These are phyloP conservation scores for Penicillium malachiteum DNA, from an alignment of 495 filamentous ascomycete genomes.

Conservation along the genomic window DNA sequence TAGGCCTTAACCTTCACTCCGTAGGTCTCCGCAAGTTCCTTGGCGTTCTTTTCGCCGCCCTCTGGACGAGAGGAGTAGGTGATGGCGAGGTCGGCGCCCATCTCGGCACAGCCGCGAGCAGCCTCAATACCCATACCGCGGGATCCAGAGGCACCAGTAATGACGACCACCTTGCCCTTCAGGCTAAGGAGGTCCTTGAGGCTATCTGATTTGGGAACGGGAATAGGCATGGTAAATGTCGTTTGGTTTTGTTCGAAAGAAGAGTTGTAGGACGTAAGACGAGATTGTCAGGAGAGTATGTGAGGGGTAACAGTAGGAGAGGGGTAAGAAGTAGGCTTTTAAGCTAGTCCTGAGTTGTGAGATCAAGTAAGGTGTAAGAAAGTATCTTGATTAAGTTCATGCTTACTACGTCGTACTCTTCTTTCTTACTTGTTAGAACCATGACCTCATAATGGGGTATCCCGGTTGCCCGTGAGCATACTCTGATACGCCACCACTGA, in stretches of 20 bases:
- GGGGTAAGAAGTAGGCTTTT: neutral
- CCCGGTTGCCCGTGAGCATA: neutral
- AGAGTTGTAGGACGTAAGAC: neutral
- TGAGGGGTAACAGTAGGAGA: neutral
- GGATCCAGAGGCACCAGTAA: constrained; percentile 69
- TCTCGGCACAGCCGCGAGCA: constrained; percentile 68
- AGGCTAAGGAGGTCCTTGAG: constrained; percentile 67
- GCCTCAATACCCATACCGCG: constrained; percentile 73
- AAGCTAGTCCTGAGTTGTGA: neutral
- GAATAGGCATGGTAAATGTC: constrained; percentile 48
- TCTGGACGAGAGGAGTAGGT: constrained; percentile 62
- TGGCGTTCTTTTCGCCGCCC: constrained; percentile 64
- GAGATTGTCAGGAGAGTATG: neutral
- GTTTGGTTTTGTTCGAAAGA: neutral
- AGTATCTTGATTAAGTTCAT: constrained; percentile 2
- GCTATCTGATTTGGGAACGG: constrained; percentile 54
- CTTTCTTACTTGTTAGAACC: neutral
- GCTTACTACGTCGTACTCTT: neutral
- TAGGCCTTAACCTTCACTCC: constrained; percentile 68
- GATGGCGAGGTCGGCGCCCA: constrained; percentile 68
- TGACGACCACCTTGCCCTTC: constrained; percentile 70
- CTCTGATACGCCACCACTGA: neutral
- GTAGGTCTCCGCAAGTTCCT: constrained; percentile 56
- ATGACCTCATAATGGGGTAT: constrained; percentile 8
- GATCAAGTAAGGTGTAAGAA: neutral